A percentile compares a stretch with the other conserved stretches of the same genome.
These are phyloP conservation scores for Puccinia coronata DNA, from an alignment of 1,284 basidiomycete genomes.

Conservation along the genomic window DNA sequence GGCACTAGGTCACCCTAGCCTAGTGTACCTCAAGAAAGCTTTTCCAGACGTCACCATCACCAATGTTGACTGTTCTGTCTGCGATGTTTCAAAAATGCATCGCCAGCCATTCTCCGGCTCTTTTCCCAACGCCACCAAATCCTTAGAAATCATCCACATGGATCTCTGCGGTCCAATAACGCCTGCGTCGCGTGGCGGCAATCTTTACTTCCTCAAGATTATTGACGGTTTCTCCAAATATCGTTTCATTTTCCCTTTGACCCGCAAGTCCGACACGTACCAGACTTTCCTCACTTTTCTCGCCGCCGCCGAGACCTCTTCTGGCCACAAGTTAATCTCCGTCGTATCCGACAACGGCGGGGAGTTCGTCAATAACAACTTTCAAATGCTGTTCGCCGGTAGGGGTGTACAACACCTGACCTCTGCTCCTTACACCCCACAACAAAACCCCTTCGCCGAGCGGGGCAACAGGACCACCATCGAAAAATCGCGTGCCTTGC, in stretches of 20 bases:
- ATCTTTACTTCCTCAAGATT: too few relatives aligned
- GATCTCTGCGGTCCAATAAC: too few relatives aligned
- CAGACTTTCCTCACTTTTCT: not conserved
- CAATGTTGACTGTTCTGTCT: not conserved
- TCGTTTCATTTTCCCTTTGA: not conserved
- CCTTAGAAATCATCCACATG: constrained; percentile 12
- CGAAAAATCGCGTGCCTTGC: constrained; percentile 13
- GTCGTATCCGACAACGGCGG: constrained; percentile 26
- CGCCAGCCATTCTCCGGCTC: too few relatives aligned
- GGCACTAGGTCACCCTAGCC: not conserved
- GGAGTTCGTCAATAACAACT: not conserved
- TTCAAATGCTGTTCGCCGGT: not conserved
- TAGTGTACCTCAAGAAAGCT: not conserved
- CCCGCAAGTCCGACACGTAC: not conserved
- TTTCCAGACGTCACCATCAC: not conserved
- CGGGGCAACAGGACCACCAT: constrained; percentile 5
- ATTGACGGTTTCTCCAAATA: constrained; percentile 7
- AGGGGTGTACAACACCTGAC: not conserved
- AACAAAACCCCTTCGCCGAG: too few relatives aligned
- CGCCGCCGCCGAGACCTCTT: not conserved
- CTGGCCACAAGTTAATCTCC: too few relatives aligned
- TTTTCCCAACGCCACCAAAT: not conserved
- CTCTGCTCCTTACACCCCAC: constrained; percentile 14
- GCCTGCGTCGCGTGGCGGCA: too few relatives aligned
- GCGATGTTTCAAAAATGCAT: not conserved